These are phyloP conservation scores for Centaurea solstitialis DNA, from an alignment of 129 eudicot genomes.

Conservation along the genomic window DNA sequence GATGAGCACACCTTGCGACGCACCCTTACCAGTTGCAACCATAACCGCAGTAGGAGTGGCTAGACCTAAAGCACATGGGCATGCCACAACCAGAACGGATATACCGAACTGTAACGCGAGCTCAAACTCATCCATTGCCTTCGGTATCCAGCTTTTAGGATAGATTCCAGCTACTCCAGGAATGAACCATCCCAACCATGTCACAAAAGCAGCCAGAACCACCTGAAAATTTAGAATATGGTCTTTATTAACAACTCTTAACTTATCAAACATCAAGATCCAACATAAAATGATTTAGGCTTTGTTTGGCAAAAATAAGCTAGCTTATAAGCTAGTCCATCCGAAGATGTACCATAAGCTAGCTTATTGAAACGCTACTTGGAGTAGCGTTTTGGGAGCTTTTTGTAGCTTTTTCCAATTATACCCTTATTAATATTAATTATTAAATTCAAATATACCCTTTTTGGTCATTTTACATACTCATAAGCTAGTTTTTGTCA, in stretches of 20 bases:
- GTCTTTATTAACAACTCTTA: background rate
- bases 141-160: slow-evolving; percentile 89
- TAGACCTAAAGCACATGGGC: slow-evolving; percentile 98
- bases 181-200: slow-evolving; percentile 92
- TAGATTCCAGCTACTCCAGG: slow-evolving; percentile 75
- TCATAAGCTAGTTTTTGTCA: too few species aligned
- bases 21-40: slow-evolving; percentile 99
- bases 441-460: too few species aligned
- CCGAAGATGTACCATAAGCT: too few species aligned
- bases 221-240: slow-evolving; percentile 48
- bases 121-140: slow-evolving; percentile 90
- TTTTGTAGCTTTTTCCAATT: too few species aligned
- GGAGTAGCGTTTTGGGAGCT: too few species aligned
- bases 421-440: too few species aligned
- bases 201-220: slow-evolving; percentile 65
- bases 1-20: slow-evolving; percentile 92
- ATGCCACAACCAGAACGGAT: slow-evolving; percentile 97
- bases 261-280: background rate
- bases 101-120: slow-evolving; percentile 93
- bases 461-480: too few species aligned
- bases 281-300: background rate
- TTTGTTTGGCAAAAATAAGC: too few species aligned
- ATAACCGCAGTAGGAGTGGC: slow-evolving; percentile 98
- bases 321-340: too few species aligned
- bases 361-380: too few species aligned